Percentiles rank a stretch among this genome's conserved stretches.
Evolutionary conservation across 805 yeast species (phyloP).

Genomic region (Barnettozyma californica): DNA sequence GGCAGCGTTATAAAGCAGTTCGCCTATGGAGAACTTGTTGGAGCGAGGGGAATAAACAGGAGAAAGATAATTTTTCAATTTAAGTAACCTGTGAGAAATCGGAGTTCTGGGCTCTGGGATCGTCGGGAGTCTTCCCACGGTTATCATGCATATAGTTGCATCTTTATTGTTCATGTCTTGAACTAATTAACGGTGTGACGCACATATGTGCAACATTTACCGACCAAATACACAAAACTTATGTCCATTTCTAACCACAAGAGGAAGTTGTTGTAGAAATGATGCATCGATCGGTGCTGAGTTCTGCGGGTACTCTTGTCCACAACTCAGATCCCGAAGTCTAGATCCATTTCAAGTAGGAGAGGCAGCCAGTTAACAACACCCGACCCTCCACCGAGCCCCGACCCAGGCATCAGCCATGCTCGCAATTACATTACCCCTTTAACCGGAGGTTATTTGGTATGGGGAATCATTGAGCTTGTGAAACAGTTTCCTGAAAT

Average conservation of each 20-base stretch:
- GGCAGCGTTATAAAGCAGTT: background rate
- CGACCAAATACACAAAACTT: background rate
- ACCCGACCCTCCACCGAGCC: background rate
- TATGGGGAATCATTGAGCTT: too few relatives aligned
- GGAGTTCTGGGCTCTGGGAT: background rate
- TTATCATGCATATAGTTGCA: background rate
- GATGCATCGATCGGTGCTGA: background rate
- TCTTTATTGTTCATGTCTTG: background rate
- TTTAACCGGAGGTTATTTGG: too few relatives aligned
- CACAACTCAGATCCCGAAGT: background rate
- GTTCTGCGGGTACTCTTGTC: background rate
- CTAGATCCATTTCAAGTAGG: background rate
- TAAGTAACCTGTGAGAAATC: background rate
- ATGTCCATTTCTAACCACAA: background rate
- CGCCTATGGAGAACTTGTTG: background rate
- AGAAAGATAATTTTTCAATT: background rate
- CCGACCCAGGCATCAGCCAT: too few relatives aligned
- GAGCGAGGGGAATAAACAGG: background rate
- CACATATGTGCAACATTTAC: background rate
- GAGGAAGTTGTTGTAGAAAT: background rate
- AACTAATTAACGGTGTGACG: background rate
- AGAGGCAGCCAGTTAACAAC: background rate
- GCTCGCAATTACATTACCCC: too few relatives aligned
- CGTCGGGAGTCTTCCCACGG: background rate
- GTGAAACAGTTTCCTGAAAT: too few relatives aligned